Base-by-base conservation (phyloP, 768 basidiomycete species). In the Erythrobasidium yunnanense region DNA sequence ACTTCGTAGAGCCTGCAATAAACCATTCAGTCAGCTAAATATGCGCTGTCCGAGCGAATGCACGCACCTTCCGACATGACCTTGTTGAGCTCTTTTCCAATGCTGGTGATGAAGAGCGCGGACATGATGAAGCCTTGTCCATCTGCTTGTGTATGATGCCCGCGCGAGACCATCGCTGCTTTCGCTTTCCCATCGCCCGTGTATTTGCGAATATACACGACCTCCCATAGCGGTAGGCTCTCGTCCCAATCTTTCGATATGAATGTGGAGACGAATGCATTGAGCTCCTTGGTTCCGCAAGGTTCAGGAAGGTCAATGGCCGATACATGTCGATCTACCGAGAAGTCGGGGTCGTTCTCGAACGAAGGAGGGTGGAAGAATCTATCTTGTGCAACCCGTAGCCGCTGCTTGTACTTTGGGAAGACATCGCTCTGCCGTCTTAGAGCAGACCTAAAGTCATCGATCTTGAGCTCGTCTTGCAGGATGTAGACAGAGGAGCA, bases 121-220 rank as follows among this genome's bases (percentile, higher is more conserved):
- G 8, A 27, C 22, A 63, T 25, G 49, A 63, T 63, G 60, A 63
- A 63, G 2, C 60, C 60, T 22, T 63, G 60, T 2, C 60, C 60
- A 63, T 63, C 60, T 4, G 60, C 32, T 23, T 63, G 60, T 8
- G 60, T 34, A 25, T 63, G 60, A 23, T 63, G 60, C 2, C 60
- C 60, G 32, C 47, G 46, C 2, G 60, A 63, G 8, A 63, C 60
- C 60, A 63, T 63, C 8, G 60, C 60, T 5, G 60, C 46, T 51
- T 46, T 63, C 11, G 23, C 49, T 6, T n/a, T 23, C 17, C 56
- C 45, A 38, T 35, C 60, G 49, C 52, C 60, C 7, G 22, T 18
- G 27, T 63, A 63, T 15, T 63, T 63, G 18, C 32, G 47, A 23
- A 63, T 63, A 27, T 63, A 63, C 15, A 35, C 60, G 20, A 51